These are phyloP conservation scores for Parascedosporium putredinis DNA, from an alignment of 2,329 filamentous ascomycete genomes.

Conservation along the genomic window DNA sequence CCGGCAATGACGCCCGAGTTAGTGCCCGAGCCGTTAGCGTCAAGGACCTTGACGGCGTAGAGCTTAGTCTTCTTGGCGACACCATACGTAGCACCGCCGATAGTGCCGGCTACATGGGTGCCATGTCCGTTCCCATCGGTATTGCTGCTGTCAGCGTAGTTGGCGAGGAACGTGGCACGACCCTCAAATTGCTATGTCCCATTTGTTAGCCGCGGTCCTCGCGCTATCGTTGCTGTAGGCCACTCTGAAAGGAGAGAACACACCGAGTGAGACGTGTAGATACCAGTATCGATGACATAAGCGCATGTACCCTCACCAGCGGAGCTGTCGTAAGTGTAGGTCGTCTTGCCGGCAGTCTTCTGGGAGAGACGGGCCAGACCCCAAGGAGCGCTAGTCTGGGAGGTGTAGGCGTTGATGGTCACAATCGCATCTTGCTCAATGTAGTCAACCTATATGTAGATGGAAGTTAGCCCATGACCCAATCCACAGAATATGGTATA, in stretches of 20 bases:
- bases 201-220: too few relatives aligned
- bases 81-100: slow-evolving; percentile 6
- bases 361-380: slow-evolving; percentile 14
- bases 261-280: slow-evolving; percentile 14
- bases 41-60: slow-evolving; percentile 36
- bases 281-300: slow-evolving; percentile 32
- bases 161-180: slow-evolving; percentile 21
- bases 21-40: slow-evolving; percentile 13
- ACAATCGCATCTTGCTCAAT: slow-evolving; percentile 20
- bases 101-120: slow-evolving; percentile 22
- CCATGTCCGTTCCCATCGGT: slow-evolving; percentile 29
- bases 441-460: slow-evolving; percentile 12
- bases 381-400: slow-evolving; percentile 20
- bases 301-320: slow-evolving; percentile 25
- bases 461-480: too few relatives aligned
- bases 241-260: slow-evolving; percentile 4
- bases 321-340: slow-evolving; percentile 22
- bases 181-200: slow-evolving; percentile 22
- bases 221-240: background rate
- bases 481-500: background rate
- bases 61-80: slow-evolving; percentile 33
- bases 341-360: slow-evolving; percentile 11
- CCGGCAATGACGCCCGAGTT: slow-evolving; percentile 29
- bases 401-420: slow-evolving; percentile 12
- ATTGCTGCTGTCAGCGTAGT: slow-evolving; percentile 7